Evolutionary conservation across 2,329 filamentous ascomycete species (phyloP).

Genomic region (Celoporthe dispersa): DNA sequence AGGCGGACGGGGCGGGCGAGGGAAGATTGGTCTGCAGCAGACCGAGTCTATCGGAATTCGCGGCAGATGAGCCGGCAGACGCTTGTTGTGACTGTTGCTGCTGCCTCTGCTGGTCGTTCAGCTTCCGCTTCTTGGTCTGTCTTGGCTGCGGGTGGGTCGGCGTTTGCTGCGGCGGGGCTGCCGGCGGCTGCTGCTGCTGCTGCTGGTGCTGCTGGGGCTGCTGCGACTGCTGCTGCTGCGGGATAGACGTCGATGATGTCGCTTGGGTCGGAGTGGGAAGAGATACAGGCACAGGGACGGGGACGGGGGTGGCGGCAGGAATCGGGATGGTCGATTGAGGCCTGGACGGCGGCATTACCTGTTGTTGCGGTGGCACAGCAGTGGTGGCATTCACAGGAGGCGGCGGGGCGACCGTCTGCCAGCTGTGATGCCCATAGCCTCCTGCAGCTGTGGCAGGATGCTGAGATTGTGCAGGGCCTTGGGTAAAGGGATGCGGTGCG

Average conservation of each 20-base stretch:
- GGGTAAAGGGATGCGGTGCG: conserved; percentile 26
- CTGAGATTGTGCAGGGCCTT: conserved; percentile 29
- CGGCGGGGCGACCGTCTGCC: conserved; percentile 34
- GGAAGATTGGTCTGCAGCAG: conserved; percentile 29
- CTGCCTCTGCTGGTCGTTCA: conserved; percentile 28
- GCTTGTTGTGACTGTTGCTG: conserved; percentile 34
- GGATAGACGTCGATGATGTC: conserved; percentile 24
- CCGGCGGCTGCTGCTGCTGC: conserved; percentile 6
- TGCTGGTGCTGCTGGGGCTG: conserved; percentile 8
- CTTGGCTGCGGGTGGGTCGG: conserved; percentile 25
- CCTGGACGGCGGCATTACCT: conserved; percentile 31
- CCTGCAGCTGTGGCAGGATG: conserved; percentile 29
- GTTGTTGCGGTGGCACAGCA: conserved; percentile 28
- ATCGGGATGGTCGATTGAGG: conserved; percentile 28
- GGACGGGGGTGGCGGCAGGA: conserved; percentile 25
- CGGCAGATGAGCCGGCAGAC: conserved; percentile 24
- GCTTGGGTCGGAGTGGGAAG: conserved; percentile 22
- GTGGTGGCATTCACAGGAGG: conserved; percentile 25
- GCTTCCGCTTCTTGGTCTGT: conserved; percentile 30
- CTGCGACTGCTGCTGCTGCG: conserved; percentile 22
- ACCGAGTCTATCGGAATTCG: conserved; percentile 27
- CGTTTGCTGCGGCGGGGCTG: conserved; percentile 10
- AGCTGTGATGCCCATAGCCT: conserved; percentile 30
- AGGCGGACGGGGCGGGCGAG: conserved; percentile 30
- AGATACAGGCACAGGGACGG: conserved; percentile 26